Conservation (phyloP, 2,329 filamentous ascomycete genomes). For the Fusarium protoensiforme region DNA sequence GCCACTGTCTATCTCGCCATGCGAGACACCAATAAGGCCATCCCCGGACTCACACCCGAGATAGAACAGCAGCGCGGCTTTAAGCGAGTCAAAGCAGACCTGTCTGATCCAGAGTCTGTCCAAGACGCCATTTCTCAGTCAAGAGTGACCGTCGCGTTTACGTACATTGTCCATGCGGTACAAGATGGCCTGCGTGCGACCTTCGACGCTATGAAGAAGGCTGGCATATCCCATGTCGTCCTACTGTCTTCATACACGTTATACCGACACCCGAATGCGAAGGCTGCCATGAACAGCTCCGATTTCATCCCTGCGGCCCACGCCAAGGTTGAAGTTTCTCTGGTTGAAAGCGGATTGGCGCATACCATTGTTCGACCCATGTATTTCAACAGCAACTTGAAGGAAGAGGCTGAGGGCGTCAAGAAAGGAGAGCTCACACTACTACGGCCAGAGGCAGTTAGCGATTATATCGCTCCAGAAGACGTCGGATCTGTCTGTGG, state of each 20-base stretch:
- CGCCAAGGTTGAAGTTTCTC: slow-evolving; percentile 13
- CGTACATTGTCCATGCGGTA: slow-evolving; percentile 12
- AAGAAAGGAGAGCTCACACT: neutral
- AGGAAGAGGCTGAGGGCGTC: slow-evolving; percentile 1
- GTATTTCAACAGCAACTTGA: slow-evolving; percentile 18
- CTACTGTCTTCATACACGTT: slow-evolving; percentile 5
- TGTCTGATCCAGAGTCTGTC: slow-evolving; percentile 11
- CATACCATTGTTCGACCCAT: slow-evolving; percentile 1
- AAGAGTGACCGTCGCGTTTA: slow-evolving; percentile 11
- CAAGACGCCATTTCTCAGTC: slow-evolving; percentile 9
- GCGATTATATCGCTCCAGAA: slow-evolving; percentile 23
- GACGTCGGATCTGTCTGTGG: slow-evolving; percentile 14
- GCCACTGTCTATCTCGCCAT: slow-evolving; percentile 15
- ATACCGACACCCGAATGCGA: neutral
- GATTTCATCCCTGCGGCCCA: slow-evolving; percentile 6
- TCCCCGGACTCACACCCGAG: neutral
- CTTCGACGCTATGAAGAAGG: slow-evolving; percentile 6
- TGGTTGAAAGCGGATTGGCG: neutral
- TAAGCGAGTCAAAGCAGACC: slow-evolving; percentile 15
- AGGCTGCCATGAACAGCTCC: neutral
- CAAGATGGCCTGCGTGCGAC: slow-evolving; percentile 7
- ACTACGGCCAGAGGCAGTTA: neutral
- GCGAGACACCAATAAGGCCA: slow-evolving; percentile 9
- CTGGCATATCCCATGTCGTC: slow-evolving; percentile 12
- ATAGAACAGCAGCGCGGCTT: neutral